Evolutionary conservation across 2,329 filamentous ascomycete species (phyloP).

Genomic region (Camillea tinctor): DNA sequence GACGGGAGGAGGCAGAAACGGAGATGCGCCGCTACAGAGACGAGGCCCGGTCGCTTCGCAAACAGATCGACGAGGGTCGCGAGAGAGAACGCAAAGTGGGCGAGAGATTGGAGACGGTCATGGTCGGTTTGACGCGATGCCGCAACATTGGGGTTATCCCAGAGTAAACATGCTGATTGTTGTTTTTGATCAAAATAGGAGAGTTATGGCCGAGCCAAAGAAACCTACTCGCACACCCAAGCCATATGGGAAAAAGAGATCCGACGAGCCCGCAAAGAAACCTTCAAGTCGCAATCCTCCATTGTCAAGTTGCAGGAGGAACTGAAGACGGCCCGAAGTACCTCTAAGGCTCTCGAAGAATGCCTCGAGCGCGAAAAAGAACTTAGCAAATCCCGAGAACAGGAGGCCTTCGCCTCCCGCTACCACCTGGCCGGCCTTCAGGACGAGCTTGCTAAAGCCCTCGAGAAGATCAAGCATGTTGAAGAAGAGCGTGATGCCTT

Average conservation of each 20-base stretch:
- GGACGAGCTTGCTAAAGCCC: constrained; percentile 64
- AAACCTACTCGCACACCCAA: constrained; percentile 65
- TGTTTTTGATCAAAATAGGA: constrained; percentile 52
- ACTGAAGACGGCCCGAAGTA: constrained; percentile 59
- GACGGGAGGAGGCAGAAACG: constrained; percentile 69
- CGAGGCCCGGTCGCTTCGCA: constrained; percentile 55
- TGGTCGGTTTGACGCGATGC: constrained; percentile 51
- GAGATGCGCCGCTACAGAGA: constrained; percentile 64
- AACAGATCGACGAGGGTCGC: constrained; percentile 62
- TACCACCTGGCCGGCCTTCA: constrained; percentile 64
- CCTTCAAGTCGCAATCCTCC: constrained; percentile 70
- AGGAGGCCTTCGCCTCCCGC: constrained; percentile 67
- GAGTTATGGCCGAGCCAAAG: constrained; percentile 68
- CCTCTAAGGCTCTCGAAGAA: constrained; percentile 56
- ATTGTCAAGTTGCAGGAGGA: constrained; percentile 74
- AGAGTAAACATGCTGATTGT: constrained; percentile 9
- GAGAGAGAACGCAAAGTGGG: constrained; percentile 65
- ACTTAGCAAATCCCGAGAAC: constrained; percentile 59
- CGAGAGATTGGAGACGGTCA: constrained; percentile 65
- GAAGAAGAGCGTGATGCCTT: constrained; percentile 75
- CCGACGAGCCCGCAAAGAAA: constrained; percentile 66
- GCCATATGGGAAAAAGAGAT: constrained; percentile 74
- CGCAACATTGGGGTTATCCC: neutral
- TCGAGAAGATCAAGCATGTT: constrained; percentile 61
- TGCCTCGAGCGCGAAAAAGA: constrained; percentile 63